Base-by-base conservation (phyloP, 2,329 filamentous ascomycete species). In the Dothistroma septosporum region DNA sequence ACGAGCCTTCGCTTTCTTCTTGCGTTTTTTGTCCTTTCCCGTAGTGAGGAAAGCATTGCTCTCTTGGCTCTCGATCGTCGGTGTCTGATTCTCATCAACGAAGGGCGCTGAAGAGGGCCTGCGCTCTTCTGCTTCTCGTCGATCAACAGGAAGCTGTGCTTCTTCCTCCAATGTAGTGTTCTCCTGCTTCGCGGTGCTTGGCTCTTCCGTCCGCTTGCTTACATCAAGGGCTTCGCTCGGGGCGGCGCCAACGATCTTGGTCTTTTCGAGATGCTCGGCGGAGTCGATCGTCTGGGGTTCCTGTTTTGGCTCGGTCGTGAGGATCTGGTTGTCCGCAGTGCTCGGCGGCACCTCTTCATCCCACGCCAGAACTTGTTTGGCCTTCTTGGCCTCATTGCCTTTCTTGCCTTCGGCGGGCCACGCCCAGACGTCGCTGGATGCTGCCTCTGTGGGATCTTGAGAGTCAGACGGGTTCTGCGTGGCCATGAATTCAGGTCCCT, bases 1-100 rank as follows among this genome's bases (percentile, higher is more conserved):
- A 10, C 21, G 59, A 33, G 62, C 62, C 59, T 67, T 70, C 37
- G 67, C 66, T 60, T 73, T 76, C 60, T 71, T 70, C 64, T 72
- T 65, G 24, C 71, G 59, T 47, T 70, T 70, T 59, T 72, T 70
- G 50, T 60, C 64, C 55, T 67, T 67, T 55, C 72, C 50, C 62
- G 69, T n/a, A 21, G 54, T 41, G 33, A 61, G 57, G 50, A 32
- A 32, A 16, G 24, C 50, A n/a, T 53, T n/a, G 50, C 24, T 53
- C 10, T 60, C 63, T 16, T 44, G 41, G 3, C n/a, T n/a, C 41
- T 55, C 50, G 3, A 31, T 31, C 11, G 57, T 52, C 50, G 54
- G 19, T 19, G 50, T 32, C 35, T 21, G 21, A 6, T 46, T 46
- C 7, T 8, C 46, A 14, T 28, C 28, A 4, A 9, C 33, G 14